These are phyloP conservation scores for Aspergillus pseudoviridinutans DNA, from an alignment of 2,329 filamentous ascomycete species.

Conservation along the genomic window DNA sequence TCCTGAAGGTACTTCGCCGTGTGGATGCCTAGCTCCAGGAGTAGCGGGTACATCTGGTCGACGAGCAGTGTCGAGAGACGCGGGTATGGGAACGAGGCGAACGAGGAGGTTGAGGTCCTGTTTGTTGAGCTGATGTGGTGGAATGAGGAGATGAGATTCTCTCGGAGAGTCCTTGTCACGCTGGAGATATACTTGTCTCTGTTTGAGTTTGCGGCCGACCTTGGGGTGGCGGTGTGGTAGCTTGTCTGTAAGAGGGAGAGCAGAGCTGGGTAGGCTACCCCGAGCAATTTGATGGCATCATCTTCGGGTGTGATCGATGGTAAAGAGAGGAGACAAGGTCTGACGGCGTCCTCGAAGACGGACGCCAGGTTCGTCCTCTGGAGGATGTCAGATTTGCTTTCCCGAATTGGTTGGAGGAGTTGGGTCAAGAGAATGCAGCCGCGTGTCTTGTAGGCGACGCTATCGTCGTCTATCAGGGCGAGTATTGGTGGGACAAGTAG, in stretches of 20 bases:
- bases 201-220: slow-evolving; percentile 11
- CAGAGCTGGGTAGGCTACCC: slow-evolving; percentile 63
- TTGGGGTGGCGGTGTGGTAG: slow-evolving; percentile 32
- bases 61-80: slow-evolving; percentile 48
- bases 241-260: slow-evolving; percentile 52
- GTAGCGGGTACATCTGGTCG: slow-evolving; percentile 22
- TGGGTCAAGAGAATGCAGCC: slow-evolving; percentile 36
- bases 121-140: slow-evolving; percentile 45
- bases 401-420: slow-evolving; percentile 32
- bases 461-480: slow-evolving; percentile 42
- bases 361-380: slow-evolving; percentile 41
- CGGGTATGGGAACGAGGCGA: slow-evolving; percentile 41
- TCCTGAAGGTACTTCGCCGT: slow-evolving; percentile 49
- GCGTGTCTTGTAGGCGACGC: slow-evolving; percentile 31
- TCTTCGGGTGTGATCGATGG: slow-evolving; percentile 71
- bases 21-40: slow-evolving; percentile 34
- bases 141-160: slow-evolving; percentile 36
- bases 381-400: slow-evolving; percentile 38
- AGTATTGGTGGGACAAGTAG: slow-evolving; percentile 43
- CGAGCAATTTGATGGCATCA: slow-evolving; percentile 64
- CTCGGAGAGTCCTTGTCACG: slow-evolving; percentile 28
- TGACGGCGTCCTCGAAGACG: slow-evolving; percentile 44
- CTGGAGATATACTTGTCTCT: slow-evolving; percentile 20
- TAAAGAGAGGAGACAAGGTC: slow-evolving; percentile 68
- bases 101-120: slow-evolving; percentile 41